These are phyloP conservation scores for Colletotrichum eleusines DNA, from an alignment of 2,329 filamentous ascomycete genomes.

Conservation along the genomic window DNA sequence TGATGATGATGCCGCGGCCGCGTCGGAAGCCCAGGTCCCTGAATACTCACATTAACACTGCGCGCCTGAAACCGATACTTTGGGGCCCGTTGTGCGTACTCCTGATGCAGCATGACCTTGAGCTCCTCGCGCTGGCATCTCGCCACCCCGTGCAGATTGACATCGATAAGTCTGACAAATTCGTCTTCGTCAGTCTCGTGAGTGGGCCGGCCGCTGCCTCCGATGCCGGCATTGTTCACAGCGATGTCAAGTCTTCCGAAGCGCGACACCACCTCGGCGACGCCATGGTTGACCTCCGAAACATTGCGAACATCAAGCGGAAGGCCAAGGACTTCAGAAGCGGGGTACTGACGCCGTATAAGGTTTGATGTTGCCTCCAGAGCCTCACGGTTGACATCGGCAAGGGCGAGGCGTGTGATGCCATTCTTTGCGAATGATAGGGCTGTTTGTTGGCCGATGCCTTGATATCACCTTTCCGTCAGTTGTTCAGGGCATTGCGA, in stretches of 20 bases:
- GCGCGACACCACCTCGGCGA: slow-evolving; percentile 55
- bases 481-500: slow-evolving; percentile 2
- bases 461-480: slow-evolving; percentile 49
- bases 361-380: slow-evolving; percentile 49
- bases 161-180: slow-evolving; percentile 62
- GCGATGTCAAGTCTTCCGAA: slow-evolving; percentile 68
- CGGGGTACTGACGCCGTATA: slow-evolving; percentile 54
- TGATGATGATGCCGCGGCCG: slow-evolving; percentile 66
- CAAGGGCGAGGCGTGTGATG: slow-evolving; percentile 59
- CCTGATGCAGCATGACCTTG: slow-evolving; percentile 63
- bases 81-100: slow-evolving; percentile 47
- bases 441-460: slow-evolving; percentile 62
- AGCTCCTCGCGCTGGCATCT: slow-evolving; percentile 67
- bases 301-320: slow-evolving; percentile 61
- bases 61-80: neutral
- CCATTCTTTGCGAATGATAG: slow-evolving; percentile 62
- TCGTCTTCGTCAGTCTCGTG: slow-evolving; percentile 60
- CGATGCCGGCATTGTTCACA: slow-evolving; percentile 67
- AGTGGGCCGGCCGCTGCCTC: slow-evolving; percentile 55
- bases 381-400: slow-evolving; percentile 56
- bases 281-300: slow-evolving; percentile 55
- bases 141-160: slow-evolving; percentile 69
- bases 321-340: slow-evolving; percentile 55
- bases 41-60: slow-evolving; percentile 8
- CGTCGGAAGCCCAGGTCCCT: slow-evolving; percentile 53